phyloP scores from a whole-genome alignment of 441 rosid species.

The Gossypium trilobum region DNA sequence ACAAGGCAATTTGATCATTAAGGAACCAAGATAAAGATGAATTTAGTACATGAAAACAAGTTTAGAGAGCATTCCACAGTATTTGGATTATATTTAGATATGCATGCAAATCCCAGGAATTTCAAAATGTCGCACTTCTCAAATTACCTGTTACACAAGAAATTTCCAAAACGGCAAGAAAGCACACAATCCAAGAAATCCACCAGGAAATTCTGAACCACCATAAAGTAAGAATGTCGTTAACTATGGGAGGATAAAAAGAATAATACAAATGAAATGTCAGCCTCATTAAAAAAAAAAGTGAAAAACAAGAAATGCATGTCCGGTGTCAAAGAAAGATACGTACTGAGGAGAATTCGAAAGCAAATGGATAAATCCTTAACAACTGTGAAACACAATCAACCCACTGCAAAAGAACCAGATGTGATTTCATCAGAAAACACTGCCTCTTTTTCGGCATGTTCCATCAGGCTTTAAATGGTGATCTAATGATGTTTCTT shows the following conservation, averaged over 20 bases:
- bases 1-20: neutral
- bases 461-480: neutral
- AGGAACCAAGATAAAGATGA: neutral
- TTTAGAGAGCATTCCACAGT: neutral
- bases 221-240: constrained; percentile 19
- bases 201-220: constrained; percentile 79
- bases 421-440: neutral
- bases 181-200: constrained; percentile 82
- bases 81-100: neutral
- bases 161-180: constrained; percentile 95
- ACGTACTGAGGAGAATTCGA: constrained; percentile 91
- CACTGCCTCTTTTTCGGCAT: neutral
- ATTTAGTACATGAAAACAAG: neutral
- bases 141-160: constrained; percentile 78
- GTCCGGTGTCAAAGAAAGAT: constrained; percentile 1
- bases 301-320: neutral
- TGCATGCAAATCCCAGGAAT: neutral
- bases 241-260: constrained; percentile 7
- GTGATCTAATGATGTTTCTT: neutral
- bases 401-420: constrained; percentile 78
- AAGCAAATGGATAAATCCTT: constrained; percentile 95
- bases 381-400: constrained; percentile 87
- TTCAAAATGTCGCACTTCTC: neutral
- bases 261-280: neutral
- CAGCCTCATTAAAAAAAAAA: neutral